Base-by-base conservation (phyloP, 306 rosid genomes). In the Dalbergia oliveri region DNA sequence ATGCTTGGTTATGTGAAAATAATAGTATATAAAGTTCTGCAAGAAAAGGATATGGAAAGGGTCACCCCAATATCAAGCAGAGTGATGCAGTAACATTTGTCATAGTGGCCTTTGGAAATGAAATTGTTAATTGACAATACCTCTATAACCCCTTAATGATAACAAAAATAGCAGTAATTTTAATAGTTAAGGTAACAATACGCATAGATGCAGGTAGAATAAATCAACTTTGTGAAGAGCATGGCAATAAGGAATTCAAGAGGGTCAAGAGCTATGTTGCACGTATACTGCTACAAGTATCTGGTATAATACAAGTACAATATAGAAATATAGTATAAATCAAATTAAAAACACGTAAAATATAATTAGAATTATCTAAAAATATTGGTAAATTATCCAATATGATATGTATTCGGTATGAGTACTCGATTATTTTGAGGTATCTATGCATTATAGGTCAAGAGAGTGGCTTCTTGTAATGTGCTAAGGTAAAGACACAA, bases 31-130 rank as follows among this genome's bases (percentile, higher is more conserved):
- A 41, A 37, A 54, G 23, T 19, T 68, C 23, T 23, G 6, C 49
- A n/a, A 34, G 39, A 66, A 53, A 53, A 4, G 19, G 67, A 67
- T 49, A 34, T 34, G 39, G 71, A 35, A 45, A 68, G 11, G 76
- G 47, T 60, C 71, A 82, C 66, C 65, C 63, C 61, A 61, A 54
- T 31, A 59, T 60, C 33, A 67, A 44, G 50, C 19, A 51, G 0
- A 76, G 41, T 34, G 59, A 61, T 21, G 50, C 4, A 58, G 35
- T 69, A 44, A 66, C 54, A 14, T 44, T 39, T 43, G 37, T 44
- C 19, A 8, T 23, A 14, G 8, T 77, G 53, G 19, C n/a, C n/a
- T n/a, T n/a, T n/a, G n/a, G n/a, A n/a, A 26, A 2, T 26, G 31
- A 26, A 26, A 26, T 26, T 26, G 31, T 26, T 26, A 26, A 26